A percentile compares a stretch with the other conserved stretches of the same genome.
These are phyloP conservation scores for Waitea zeae DNA, from an alignment of 1,284 basidiomycete species.

Conservation along the genomic window DNA sequence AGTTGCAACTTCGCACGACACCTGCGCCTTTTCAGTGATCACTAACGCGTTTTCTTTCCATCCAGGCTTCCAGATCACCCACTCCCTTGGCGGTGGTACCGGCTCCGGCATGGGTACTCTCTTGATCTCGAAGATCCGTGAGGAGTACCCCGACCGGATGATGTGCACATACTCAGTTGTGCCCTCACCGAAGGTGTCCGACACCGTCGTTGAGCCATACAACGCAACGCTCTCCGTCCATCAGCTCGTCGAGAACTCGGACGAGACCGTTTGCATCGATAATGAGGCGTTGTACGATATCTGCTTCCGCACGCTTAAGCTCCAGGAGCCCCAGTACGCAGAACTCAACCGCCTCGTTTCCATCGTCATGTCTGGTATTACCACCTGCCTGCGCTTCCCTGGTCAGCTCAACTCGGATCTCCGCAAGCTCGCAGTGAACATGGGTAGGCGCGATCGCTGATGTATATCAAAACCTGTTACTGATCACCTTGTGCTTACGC, in stretches of 20 bases:
- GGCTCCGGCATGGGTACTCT: conserved; percentile 90
- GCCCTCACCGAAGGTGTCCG: conserved; percentile 91
- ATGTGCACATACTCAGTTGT: conserved; percentile 95
- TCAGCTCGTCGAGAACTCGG: conserved; percentile 92
- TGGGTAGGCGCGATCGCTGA: conserved; percentile 41
- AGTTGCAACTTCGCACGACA: conserved; percentile 7
- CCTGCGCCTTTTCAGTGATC: not conserved
- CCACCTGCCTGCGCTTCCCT: conserved; percentile 93
- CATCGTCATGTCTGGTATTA: conserved; percentile 96
- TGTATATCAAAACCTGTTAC: not conserved
- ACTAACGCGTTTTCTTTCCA: not conserved
- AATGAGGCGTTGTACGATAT: conserved; percentile 99
- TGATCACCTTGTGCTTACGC: conserved; percentile 3
- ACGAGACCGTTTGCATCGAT: conserved; percentile 93
- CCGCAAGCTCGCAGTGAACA: conserved; percentile 95
- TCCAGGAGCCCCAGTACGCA: conserved; percentile 85
- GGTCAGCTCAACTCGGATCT: conserved; percentile 98
- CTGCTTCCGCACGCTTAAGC: conserved; percentile 92
- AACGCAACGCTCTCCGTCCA: conserved; percentile 91
- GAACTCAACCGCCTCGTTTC: conserved; percentile 97
- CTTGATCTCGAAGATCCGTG: conserved; percentile 80
- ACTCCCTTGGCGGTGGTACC: conserved; percentile 94
- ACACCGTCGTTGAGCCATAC: conserved; percentile 97
- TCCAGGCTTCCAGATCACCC: conserved; percentile 86
- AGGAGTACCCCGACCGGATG: conserved; percentile 94